phyloP scores from a whole-genome alignment of 192 early-diverging fungal species.

The Backusella macrospora region DNA sequence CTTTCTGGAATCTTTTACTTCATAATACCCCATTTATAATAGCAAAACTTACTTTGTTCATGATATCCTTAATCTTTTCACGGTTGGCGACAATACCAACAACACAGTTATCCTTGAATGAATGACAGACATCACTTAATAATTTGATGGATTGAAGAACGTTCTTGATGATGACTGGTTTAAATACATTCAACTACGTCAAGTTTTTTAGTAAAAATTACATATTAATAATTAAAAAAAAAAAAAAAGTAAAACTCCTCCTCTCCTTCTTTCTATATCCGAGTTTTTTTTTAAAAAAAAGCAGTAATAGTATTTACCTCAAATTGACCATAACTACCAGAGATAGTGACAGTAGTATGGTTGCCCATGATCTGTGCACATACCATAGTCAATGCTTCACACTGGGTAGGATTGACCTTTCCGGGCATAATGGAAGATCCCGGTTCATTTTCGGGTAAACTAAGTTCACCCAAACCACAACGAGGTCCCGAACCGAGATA shows the following conservation, averaged over 20 bases:
- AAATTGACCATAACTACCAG: conserved; percentile 95
- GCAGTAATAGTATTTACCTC: conserved; percentile 65
- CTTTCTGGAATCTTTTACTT: neutral
- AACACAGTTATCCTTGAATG: conserved; percentile 94
- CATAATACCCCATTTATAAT: neutral
- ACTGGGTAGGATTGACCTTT: conserved; percentile 99
- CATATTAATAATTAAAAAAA: too few species aligned
- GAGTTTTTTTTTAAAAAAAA: too few species aligned
- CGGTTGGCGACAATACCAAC: conserved; percentile 90
- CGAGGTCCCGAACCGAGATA: conserved; percentile 93
- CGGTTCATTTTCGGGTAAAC: conserved; percentile 96
- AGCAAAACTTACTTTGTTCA: conserved; percentile 67
- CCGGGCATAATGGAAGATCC: conserved; percentile 99
- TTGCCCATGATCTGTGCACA: conserved; percentile 99
- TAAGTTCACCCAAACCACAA: conserved; percentile 95
- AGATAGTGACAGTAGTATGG: conserved; percentile 87
- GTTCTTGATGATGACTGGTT: conserved; percentile 98
- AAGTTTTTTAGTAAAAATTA: neutral
- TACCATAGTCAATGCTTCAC: conserved; percentile 99
- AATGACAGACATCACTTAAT: conserved; percentile 76
- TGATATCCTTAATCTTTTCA: conserved; percentile 76
- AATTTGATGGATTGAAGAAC: conserved; percentile 90
- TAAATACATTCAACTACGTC: conserved; percentile 93
- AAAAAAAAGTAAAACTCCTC: neutral
- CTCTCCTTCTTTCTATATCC: neutral